Base-by-base conservation (phyloP, 345 rosid genomes). In the Iberis pinnata region DNA sequence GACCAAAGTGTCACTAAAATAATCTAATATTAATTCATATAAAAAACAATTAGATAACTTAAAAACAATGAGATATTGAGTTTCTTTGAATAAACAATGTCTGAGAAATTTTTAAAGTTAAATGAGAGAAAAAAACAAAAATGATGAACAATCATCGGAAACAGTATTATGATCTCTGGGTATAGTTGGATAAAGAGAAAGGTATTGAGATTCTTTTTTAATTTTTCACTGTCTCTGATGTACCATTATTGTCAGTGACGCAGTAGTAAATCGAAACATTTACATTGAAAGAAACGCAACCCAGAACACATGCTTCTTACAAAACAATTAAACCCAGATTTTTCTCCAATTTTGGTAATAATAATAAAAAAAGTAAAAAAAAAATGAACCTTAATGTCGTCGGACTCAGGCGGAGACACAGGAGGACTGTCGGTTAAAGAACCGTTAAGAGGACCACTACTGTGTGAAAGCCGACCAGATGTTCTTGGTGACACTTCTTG, bases 391-490 rank as follows among this genome's bases (percentile, higher is more conserved):
- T 93, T 93, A 43, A 70, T 65, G 33, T 88, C 97, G 59, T 88
- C 97, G 52, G 79, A 44, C 25, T 88, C 95, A 2, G 97, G 82
- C 10, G 99, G 97, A 38, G 98, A 92, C 7, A 84, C 93, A 17
- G 99, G 98, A 18, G 99, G 99, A 64, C 97, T 93, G 71, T 93
- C 99, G 11, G 97, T 84, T 11, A 84, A 73, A 13, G 98, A 87
- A 42, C 80, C 83, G 18, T 74, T 83, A 14, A 82, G 81, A 57
- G 95, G 95, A 16, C 95, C 95, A 57, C 95, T 86, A 70, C 97
- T 89, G 43, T 89, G 96, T 1, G 96, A 87, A 13, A 87, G 80
- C 70, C 96, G 74, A 36, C 96, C 96, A 25, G 97, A 79, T 10
- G 89, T 82, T 54, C 99, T 76, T 25, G 95, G 89, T 46, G 99